These are phyloP conservation scores for Syzygium jambos DNA, from an alignment of 345 rosid species.

Conservation along the genomic window DNA sequence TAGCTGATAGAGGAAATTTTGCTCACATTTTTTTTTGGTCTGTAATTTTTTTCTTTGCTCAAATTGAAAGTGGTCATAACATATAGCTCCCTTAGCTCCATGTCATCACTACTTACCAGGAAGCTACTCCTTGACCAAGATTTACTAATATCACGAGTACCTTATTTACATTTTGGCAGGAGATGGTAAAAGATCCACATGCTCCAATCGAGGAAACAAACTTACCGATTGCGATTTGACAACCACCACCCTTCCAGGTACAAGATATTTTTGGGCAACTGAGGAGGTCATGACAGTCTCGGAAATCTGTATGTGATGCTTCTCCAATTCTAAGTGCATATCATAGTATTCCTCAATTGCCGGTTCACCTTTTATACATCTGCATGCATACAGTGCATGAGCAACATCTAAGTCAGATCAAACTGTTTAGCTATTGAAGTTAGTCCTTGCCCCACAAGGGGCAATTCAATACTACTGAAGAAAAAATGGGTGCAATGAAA, in stretches of 20 bases:
- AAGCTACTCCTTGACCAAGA: not conserved
- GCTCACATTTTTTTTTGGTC: not conserved
- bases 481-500: not conserved
- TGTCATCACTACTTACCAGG: not conserved
- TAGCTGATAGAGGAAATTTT: not conserved
- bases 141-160: not conserved
- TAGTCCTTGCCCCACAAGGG: not conserved
- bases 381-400: constrained; percentile 15
- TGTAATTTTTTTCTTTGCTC: too few relatives aligned
- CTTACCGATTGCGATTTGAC: constrained; percentile 79
- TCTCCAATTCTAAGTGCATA: constrained; percentile 52
- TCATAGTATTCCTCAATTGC: constrained; percentile 87
- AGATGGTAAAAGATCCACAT: not conserved
- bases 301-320: constrained; percentile 31
- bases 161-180: not conserved
- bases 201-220: not conserved
- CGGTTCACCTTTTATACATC: constrained; percentile 93
- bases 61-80: not conserved
- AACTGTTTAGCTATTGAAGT: not conserved
- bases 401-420: not conserved
- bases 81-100: not conserved
- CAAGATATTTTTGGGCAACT: constrained; percentile 32
- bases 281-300: constrained; percentile 64
- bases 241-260: constrained; percentile 73
- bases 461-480: not conserved